Evolutionary conservation across 2,329 filamentous ascomycete species (phyloP).

Genomic region (Penicillium palitans): DNA sequence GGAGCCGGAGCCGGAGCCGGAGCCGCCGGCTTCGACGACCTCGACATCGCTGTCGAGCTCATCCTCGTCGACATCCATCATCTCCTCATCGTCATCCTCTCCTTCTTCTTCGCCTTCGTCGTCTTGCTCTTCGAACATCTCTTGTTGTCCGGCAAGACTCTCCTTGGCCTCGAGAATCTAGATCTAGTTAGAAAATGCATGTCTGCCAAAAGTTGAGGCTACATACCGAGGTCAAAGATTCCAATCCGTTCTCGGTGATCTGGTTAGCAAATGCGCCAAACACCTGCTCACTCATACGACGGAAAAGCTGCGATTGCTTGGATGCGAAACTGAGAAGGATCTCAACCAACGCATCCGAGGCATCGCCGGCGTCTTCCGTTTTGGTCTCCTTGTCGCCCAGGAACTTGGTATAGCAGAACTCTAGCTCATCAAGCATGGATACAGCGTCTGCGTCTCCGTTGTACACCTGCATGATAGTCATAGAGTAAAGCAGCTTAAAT

Average conservation of each 20-base stretch:
- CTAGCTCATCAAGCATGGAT: constrained; percentile 77
- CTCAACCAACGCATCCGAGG: constrained; percentile 75
- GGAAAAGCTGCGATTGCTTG: constrained; percentile 78
- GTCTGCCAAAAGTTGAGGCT: background rate
- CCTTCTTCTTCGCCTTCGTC: constrained; percentile 42
- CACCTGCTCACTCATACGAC: constrained; percentile 82
- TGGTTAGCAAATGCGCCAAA: constrained; percentile 79
- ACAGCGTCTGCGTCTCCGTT: constrained; percentile 85
- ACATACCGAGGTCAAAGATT: constrained; percentile 56
- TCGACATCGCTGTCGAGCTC: constrained; percentile 39
- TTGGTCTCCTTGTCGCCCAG: constrained; percentile 53
- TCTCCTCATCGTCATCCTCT: constrained; percentile 46
- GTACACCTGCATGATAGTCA: constrained; percentile 85
- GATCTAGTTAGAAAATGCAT: constrained; percentile 44
- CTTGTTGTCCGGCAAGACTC: constrained; percentile 77
- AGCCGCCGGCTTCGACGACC: constrained; percentile 38
- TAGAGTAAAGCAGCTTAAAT: constrained; percentile 76
- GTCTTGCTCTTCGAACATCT: constrained; percentile 75
- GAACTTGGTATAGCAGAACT: constrained; percentile 69
- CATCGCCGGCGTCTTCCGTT: constrained; percentile 50
- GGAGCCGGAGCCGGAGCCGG: constrained; percentile 50
- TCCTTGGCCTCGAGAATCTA: constrained; percentile 77
- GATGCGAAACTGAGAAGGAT: constrained; percentile 88
- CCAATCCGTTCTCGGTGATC: constrained; percentile 71
- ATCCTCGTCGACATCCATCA: constrained; percentile 50